phyloP scores from a whole-genome alignment of 176 grass and related monocot species.

The Aechmea fasciata region DNA sequence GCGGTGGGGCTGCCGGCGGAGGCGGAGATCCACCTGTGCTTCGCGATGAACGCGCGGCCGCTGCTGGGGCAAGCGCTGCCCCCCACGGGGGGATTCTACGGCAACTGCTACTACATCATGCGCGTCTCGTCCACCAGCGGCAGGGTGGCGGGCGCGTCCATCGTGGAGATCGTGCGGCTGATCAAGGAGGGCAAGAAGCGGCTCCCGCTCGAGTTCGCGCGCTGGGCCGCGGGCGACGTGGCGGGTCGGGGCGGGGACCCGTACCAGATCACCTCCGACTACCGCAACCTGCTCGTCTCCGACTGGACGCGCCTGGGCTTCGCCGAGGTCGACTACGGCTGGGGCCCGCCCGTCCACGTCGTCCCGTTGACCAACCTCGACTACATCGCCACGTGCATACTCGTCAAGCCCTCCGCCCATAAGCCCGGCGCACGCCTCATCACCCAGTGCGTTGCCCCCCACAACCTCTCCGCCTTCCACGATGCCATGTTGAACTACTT shows the following conservation, averaged over 20 bases:
- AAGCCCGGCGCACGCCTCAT: conserved; percentile 67
- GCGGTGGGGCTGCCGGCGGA: neutral
- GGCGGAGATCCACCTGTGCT: neutral
- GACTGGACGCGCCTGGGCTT: conserved; percentile 86
- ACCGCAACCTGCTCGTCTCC: conserved; percentile 62
- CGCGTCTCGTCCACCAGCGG: neutral
- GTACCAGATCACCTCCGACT: conserved; percentile 80
- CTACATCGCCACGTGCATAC: conserved; percentile 85
- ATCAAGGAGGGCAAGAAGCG: conserved; percentile 16
- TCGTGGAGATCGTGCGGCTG: conserved; percentile 9
- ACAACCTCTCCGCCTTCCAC: conserved; percentile 56
- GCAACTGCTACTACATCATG: conserved; percentile 22
- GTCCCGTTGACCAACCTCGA: conserved; percentile 84
- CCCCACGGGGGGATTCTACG: neutral
- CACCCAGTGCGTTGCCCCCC: conserved; percentile 66
- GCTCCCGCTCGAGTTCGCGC: neutral
- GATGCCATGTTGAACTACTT: conserved; percentile 27
- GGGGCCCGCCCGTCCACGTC: conserved; percentile 69
- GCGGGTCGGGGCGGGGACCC: conserved; percentile 33
- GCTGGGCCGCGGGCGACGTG: conserved; percentile 35
- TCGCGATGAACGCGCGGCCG: conserved; percentile 10
- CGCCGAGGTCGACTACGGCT: conserved; percentile 86
- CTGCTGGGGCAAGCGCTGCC: conserved; percentile 11
- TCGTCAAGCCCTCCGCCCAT: conserved; percentile 57
- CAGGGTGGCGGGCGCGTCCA: neutral